Percentiles rank a stretch among this genome's conserved stretches.
Evolutionary conservation across 208 protist species (phyloP).

Genomic region (Vickermania spadyakhi): DNA sequence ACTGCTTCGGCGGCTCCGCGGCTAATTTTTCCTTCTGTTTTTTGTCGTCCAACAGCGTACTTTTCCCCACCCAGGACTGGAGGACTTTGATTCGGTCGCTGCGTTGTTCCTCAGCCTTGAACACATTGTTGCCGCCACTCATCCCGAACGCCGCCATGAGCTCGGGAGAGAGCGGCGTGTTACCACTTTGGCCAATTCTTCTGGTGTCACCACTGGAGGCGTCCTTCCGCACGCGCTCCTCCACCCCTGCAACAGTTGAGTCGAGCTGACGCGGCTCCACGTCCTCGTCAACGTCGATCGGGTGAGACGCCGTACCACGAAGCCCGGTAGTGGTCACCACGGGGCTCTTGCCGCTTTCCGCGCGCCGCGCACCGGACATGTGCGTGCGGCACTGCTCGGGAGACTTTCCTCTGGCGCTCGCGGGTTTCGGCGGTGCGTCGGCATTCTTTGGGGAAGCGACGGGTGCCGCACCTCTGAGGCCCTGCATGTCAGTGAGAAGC

Average conservation of each 20-base stretch:
- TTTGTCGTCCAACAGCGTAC: slow-evolving; percentile 35
- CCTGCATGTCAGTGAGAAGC: not conserved
- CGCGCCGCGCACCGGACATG: not conserved
- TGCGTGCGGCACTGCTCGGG: slow-evolving; percentile 6
- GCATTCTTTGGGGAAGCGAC: not conserved
- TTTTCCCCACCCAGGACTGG: slow-evolving; percentile 49
- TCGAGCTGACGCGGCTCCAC: not conserved
- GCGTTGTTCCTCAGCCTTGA: slow-evolving; percentile 10
- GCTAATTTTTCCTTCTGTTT: slow-evolving; percentile 22
- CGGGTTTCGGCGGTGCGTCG: not conserved
- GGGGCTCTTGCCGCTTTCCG: not conserved
- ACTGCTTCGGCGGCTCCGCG: slow-evolving; percentile 4
- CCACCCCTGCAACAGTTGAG: not conserved
- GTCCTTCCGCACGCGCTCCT: not conserved
- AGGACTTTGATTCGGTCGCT: slow-evolving; percentile 22
- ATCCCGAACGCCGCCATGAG: not conserved
- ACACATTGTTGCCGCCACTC: slow-evolving; percentile 2
- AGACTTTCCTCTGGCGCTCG: slow-evolving; percentile 3
- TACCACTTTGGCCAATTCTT: not conserved
- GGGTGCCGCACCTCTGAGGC: not conserved
- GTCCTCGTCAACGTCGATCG: not conserved
- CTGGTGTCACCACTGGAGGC: not conserved
- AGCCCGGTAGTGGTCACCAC: not conserved
- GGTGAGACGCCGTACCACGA: not conserved
- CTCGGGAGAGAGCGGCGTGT: slow-evolving; percentile 7